These are phyloP conservation scores for Apiotrichum mycotoxinovorans DNA, from an alignment of 1,284 basidiomycete species.

Conservation along the genomic window DNA sequence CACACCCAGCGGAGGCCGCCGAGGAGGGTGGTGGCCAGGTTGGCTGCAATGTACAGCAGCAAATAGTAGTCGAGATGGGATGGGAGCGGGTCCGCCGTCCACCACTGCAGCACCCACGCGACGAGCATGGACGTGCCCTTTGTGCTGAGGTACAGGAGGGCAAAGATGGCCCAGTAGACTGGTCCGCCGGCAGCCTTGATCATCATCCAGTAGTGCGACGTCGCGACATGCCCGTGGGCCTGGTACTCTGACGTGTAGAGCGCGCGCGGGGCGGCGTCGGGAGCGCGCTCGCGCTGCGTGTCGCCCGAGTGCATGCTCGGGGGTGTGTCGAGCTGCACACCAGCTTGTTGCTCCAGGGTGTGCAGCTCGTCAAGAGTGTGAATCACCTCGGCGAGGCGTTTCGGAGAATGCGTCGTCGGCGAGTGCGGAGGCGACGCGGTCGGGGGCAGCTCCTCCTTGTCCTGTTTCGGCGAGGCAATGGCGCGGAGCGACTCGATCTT, in stretches of 20 bases:
- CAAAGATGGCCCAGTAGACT: constrained; percentile 46
- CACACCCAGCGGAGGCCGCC: constrained; percentile 43
- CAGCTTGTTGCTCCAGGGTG: not conserved
- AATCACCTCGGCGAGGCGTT: not conserved
- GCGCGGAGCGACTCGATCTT: constrained; percentile 13
- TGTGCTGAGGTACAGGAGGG: constrained; percentile 27
- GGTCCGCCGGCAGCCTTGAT: constrained; percentile 44
- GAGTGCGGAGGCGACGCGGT: not conserved
- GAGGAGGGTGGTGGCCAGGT: constrained; percentile 18
- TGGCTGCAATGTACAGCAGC: constrained; percentile 27
- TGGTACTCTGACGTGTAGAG: constrained; percentile 72
- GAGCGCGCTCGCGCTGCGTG: not conserved
- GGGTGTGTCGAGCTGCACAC: not conserved
- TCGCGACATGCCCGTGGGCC: constrained; percentile 51
- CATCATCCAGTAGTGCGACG: constrained; percentile 40
- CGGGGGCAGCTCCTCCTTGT: constrained; percentile 1
- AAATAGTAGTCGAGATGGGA: constrained; percentile 37
- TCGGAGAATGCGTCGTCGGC: too few relatives aligned
- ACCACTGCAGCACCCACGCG: constrained; percentile 31
- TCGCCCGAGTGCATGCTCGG: not conserved
- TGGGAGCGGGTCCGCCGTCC: constrained; percentile 37
- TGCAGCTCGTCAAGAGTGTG: not conserved
- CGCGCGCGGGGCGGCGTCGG: constrained; percentile 4
- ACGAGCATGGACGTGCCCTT: constrained; percentile 25
- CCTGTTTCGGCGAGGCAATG: constrained; percentile 10